phyloP scores from a whole-genome alignment of 179 eudicot species.

The Carnegiea gigantea region DNA sequence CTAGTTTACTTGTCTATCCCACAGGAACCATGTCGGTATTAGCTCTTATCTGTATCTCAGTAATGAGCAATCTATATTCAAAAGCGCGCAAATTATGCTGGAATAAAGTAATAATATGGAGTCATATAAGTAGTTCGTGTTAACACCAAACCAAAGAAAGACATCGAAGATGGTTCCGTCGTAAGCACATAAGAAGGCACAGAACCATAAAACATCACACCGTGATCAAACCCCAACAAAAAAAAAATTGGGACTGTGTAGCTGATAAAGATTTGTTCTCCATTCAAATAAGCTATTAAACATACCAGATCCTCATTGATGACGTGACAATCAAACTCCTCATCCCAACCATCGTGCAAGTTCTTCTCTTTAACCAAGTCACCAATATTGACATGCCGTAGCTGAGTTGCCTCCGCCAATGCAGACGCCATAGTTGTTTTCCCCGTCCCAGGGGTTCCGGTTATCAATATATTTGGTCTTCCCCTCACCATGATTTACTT shows the following conservation, averaged over 20 bases:
- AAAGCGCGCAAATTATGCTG: background rate
- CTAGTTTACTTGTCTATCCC: background rate
- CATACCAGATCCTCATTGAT: constrained; percentile 74
- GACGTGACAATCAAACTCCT: constrained; percentile 52
- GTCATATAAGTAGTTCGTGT: background rate
- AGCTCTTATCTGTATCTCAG: background rate
- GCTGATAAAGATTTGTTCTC: too few relatives aligned
- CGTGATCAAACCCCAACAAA: too few relatives aligned
- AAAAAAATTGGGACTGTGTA: too few relatives aligned
- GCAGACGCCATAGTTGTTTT: constrained; percentile 66
- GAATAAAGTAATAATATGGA: background rate
- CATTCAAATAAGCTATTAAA: too few relatives aligned
- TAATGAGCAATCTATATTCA: background rate
- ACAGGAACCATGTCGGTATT: background rate
- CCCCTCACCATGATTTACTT: constrained; percentile 26
- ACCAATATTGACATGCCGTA: constrained; percentile 61
- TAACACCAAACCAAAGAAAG: background rate
- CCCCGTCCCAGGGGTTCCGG: constrained; percentile 86
- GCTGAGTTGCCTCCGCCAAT: constrained; percentile 53
- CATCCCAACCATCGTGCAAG: constrained; percentile 78
- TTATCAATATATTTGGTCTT: constrained; percentile 57
- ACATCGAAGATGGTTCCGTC: background rate
- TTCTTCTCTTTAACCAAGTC: constrained; percentile 64
- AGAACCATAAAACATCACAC: background rate
- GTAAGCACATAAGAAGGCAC: background rate